These are phyloP conservation scores for Moniliella sp. DNA, from an alignment of 1,284 basidiomycete species.

Conservation along the genomic window DNA sequence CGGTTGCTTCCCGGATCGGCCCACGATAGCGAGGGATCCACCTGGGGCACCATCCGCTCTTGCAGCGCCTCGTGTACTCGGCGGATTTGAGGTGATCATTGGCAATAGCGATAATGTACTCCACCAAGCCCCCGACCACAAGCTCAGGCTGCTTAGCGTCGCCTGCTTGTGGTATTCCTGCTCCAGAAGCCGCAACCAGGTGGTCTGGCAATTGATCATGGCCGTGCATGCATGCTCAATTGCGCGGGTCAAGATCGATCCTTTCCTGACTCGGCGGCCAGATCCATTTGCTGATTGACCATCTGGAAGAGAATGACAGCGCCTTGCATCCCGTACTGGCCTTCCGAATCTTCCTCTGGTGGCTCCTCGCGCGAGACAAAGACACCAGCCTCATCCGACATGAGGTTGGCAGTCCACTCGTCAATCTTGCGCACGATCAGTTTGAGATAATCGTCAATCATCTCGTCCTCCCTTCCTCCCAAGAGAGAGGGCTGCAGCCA, in stretches of 20 bases:
- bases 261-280: constrained; percentile 79
- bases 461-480: constrained; percentile 74
- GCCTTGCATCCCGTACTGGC: constrained; percentile 72
- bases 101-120: constrained; percentile 90
- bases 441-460: constrained; percentile 86
- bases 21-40: constrained; percentile 76
- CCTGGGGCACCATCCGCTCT: no score
- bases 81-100: constrained; percentile 95
- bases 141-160: constrained; percentile 62
- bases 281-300: constrained; percentile 89
- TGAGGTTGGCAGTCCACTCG: constrained; percentile 84
- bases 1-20: constrained; percentile 62
- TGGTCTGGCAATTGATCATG: constrained; percentile 69
- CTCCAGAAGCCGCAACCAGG: constrained; percentile 67
- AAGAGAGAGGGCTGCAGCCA: constrained; percentile 45
- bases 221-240: constrained; percentile 68
- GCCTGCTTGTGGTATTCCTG: constrained; percentile 63
- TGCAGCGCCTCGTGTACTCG: constrained; percentile 73
- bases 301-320: constrained; percentile 84
- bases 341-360: constrained; percentile 70
- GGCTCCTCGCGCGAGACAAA: constrained; percentile 63
- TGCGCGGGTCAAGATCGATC: constrained; percentile 70
- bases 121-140: constrained; percentile 63
- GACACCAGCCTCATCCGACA: constrained; percentile 67
- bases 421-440: constrained; percentile 85